phyloP scores from a whole-genome alignment of 2,329 filamentous ascomycete species.

The Colletotrichum incanum region DNA sequence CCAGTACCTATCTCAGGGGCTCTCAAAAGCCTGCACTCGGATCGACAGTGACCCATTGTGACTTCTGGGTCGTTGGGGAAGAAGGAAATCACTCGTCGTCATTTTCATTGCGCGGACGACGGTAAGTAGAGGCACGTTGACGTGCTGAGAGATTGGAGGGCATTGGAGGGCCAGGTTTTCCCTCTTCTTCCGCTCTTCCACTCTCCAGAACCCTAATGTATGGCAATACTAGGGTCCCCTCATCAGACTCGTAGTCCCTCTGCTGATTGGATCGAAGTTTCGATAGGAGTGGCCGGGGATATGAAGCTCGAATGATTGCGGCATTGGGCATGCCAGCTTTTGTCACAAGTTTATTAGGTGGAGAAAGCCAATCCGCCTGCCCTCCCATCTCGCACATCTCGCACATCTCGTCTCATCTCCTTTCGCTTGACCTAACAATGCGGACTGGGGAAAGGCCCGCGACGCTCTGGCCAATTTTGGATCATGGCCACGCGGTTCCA shows the following conservation, averaged over 20 bases:
- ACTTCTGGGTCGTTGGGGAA: too few species aligned
- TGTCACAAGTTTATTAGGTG: slow-evolving; percentile 44
- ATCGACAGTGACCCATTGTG: neutral
- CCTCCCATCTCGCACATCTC: neutral
- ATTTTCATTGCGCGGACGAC: neutral
- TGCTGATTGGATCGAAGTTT: slow-evolving; percentile 32
- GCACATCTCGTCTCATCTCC: slow-evolving; percentile 33
- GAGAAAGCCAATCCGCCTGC: slow-evolving; percentile 28
- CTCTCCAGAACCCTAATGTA: slow-evolving; percentile 13
- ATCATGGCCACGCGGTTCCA: neutral
- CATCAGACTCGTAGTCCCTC: neutral
- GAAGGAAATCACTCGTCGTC: neutral
- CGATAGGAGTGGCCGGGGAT: slow-evolving; percentile 3
- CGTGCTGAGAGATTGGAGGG: slow-evolving; percentile 13
- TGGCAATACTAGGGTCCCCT: slow-evolving; percentile 8
- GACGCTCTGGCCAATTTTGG: slow-evolving; percentile 20
- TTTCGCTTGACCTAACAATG: slow-evolving; percentile 9
- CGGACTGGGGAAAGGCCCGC: slow-evolving; percentile 3
- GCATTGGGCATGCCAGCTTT: slow-evolving; percentile 29
- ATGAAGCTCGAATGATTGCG: slow-evolving; percentile 32
- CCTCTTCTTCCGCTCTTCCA: slow-evolving; percentile 14
- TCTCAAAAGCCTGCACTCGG: neutral
- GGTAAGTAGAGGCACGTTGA: neutral
- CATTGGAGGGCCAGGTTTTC: slow-evolving; percentile 2
- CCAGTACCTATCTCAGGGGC: neutral